phyloP scores from a whole-genome alignment of 169 alveolate species.

The Theileria sp. region DNA sequence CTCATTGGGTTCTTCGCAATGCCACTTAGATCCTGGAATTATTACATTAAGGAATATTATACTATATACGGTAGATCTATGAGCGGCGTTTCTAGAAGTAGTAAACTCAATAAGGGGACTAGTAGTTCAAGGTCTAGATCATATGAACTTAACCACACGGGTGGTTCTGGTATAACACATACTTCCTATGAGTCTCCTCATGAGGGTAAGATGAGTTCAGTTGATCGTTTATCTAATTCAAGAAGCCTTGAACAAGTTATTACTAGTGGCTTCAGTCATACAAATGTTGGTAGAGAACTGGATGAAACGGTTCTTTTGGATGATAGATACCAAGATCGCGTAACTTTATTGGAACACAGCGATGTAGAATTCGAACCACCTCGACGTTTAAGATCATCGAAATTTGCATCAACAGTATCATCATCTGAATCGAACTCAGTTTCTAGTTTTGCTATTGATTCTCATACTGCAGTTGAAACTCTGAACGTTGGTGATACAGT shows the following conservation, averaged over 20 bases:
- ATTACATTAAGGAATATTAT: neutral
- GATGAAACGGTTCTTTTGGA: neutral
- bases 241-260: neutral
- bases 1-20: neutral
- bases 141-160: neutral
- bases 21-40: constrained; percentile 4
- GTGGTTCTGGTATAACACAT: neutral
- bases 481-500: neutral
- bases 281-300: neutral
- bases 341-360: neutral
- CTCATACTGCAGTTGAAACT: neutral
- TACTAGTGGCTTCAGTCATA: neutral
- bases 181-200: neutral
- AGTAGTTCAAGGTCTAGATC: neutral
- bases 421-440: neutral
- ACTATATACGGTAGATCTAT: neutral
- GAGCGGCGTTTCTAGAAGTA: neutral
- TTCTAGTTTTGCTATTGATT: neutral
- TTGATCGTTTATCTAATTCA: neutral
- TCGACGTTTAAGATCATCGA: neutral
- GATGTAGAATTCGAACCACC: neutral
- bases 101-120: neutral
- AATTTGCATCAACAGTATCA: neutral
- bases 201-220: neutral
- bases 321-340: neutral